phyloP scores from a whole-genome alignment of 176 grass and related monocot species.

The Carex parvula region DNA sequence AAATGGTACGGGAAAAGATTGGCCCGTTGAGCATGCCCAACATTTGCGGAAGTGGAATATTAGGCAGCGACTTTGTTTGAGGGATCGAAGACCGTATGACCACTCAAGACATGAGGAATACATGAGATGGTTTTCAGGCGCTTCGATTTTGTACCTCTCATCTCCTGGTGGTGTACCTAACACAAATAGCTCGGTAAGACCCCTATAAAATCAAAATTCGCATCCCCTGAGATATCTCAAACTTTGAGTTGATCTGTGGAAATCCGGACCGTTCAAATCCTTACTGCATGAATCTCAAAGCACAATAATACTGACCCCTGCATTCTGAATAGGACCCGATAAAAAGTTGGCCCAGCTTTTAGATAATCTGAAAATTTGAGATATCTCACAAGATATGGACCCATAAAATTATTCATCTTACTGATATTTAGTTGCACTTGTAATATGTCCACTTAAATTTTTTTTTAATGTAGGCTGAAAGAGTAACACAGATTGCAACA shows the following conservation, averaged over 20 bases:
- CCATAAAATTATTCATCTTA: neutral
- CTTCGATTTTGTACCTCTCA: slow-evolving; percentile 7
- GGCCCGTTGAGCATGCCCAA: neutral
- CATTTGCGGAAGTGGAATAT: neutral
- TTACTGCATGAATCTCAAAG: no score
- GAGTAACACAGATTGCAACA: neutral
- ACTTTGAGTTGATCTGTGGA: no score
- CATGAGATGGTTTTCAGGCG: neutral
- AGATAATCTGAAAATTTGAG: no score
- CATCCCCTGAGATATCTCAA: no score
- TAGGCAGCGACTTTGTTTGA: neutral
- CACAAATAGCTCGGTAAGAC: neutral
- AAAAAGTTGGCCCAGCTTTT: no score
- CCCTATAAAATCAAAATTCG: neutral
- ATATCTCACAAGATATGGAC: no score
- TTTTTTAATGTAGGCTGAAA: neutral
- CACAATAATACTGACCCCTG: no score
- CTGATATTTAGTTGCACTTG: neutral
- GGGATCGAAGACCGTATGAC: slow-evolving; percentile 10
- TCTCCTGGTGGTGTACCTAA: slow-evolving; percentile 8
- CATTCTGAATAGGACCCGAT: no score
- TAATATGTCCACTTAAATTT: neutral
- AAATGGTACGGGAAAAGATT: neutral
- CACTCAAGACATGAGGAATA: neutral
- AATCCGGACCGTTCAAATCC: no score